phyloP scores from a whole-genome alignment of 2,329 filamentous ascomycete genomes.

The Neoscytalidium dimidiatum region DNA sequence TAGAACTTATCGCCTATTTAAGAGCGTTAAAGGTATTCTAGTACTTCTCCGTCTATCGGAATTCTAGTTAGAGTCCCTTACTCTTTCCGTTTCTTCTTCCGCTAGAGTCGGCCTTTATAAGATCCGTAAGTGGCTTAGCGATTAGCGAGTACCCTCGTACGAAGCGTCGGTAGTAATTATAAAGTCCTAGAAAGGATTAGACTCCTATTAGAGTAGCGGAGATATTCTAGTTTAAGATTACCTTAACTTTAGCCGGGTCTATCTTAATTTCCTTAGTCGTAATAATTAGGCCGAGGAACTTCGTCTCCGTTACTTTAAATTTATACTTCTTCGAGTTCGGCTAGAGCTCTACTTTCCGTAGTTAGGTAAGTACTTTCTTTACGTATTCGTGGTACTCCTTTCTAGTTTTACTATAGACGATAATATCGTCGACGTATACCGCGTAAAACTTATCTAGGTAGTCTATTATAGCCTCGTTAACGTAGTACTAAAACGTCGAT shows the following conservation, averaged over 20 bases:
- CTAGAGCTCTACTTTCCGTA: not conserved
- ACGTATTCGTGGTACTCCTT: not conserved
- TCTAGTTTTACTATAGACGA: not conserved
- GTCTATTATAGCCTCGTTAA: constrained; percentile 20
- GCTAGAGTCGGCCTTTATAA: too few relatives aligned
- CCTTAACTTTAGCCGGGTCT: not conserved
- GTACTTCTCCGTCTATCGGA: not conserved
- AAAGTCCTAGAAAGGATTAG: constrained; percentile 27
- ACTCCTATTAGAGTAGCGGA: constrained; percentile 17
- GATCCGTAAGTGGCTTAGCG: constrained; percentile 14
- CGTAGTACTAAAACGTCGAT: constrained; percentile 24
- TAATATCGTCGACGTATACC: not conserved
- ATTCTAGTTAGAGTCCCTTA: too few relatives aligned
- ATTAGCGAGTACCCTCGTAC: constrained; percentile 26
- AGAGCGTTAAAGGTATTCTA: not conserved
- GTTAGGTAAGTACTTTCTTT: not conserved
- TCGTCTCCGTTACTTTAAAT: not conserved
- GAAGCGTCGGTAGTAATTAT: constrained; percentile 30
- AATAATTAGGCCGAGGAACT: constrained; percentile 8
- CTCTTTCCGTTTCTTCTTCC: not conserved
- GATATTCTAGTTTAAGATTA: not conserved
- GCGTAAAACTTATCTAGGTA: not conserved
- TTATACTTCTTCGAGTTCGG: not conserved
- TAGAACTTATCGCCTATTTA: not conserved
- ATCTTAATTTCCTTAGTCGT: constrained; percentile 1